Evolutionary conservation across 2,329 filamentous ascomycete genomes (phyloP), one percentile per base, ranked within the genome.

Genomic region (Ceratocystis albifundus): DNA sequence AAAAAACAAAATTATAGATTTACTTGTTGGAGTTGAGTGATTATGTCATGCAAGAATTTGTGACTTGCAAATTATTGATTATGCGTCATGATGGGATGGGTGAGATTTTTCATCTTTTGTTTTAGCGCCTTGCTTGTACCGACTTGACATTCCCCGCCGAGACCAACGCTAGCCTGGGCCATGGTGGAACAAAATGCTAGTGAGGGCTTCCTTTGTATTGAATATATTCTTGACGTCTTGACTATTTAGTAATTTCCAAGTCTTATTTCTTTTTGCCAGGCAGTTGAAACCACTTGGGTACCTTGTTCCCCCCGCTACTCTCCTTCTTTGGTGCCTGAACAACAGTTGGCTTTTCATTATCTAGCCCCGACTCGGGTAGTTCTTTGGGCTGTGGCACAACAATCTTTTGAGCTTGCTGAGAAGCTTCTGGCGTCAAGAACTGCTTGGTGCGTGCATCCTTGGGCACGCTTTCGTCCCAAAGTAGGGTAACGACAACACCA

Each of bases 271-370:
- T 91, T 81, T 89, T 91, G 6, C 84, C 84, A 36, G 85, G 79
- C 66, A 88, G 76, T 74, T 88, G 88, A 50, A 92, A 75, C 83
- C 88, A 90, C 74, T 89, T 90, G 22, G 88, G 87, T 68, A 81
- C 68, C 70, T 79, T 80, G 74, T 80, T 81, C 10, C 71, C 74
- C 64, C 77, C 72, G 65, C 76, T 73, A 20, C 73, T 72, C 70
- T 75, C 74, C 69, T 77, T 71, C 41, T 62, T 67, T 48, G 53
- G 32, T 20, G 22, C 44, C 61, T 50, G 45, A 69, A 72, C 15
- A 65, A 70, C 20, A 4, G n/a, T 20, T 71, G 67, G 45, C 20
- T 71, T 70, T 1, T 73, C 74, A 17, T 80, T 76, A 1, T 78
- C 76, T 4, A 77, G 74, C 0, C 71, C 71, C 20, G 74, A 75